Evolutionary conservation across 768 basidiomycete genomes (phyloP), one percentile per base, ranked within the genome.

Genomic region (Rhizopogon vinicolor): DNA sequence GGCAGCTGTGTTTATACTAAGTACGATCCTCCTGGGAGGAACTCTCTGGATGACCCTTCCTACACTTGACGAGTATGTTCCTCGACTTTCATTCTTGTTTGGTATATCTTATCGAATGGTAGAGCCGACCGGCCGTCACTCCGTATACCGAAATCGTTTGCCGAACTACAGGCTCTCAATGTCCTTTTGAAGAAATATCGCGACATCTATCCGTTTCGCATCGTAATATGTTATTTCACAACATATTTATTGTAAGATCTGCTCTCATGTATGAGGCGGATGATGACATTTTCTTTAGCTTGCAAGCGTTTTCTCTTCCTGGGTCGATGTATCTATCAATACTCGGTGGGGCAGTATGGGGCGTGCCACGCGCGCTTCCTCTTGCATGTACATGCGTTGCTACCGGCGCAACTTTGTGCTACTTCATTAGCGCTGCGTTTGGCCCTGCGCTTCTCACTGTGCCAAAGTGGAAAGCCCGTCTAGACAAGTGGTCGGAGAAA

Each of bases 271-370:
- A n/a, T 25, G 46, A 22, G 14, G 4, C 14, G 51, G 29, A 22
- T 31, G 35, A n/a, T 57, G 16, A 46, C 54, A 60, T 59, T 44
- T 25, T 10, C 19, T 40, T 9, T 65, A 96, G 94, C 73, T 78
- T 98, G 7, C 95, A 98, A 77, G 93, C 93, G 0, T 98, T 98
- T 73, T 95, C 94, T 7, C 80, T 98, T 13, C 95, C 96, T 0
- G 95, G 95, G 1, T 96, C 93, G 42, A 96, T 98, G 94, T 98
- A 98, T 67, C 83, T 98, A 46, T 93, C 93, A 52, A 97, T 98
- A 64, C 84, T 98, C 12, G 94, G 91, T 18, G 96, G 96, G 35
- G 96, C 96, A 0, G 89, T 97, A 3, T 98, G 93, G 86, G 95
- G 95, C 40, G 86, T 96, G 29, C 72, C 90, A 2, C 74, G 85